Evolutionary conservation across 306 rosid genomes (phyloP).

Genomic region (Delonix regia): DNA sequence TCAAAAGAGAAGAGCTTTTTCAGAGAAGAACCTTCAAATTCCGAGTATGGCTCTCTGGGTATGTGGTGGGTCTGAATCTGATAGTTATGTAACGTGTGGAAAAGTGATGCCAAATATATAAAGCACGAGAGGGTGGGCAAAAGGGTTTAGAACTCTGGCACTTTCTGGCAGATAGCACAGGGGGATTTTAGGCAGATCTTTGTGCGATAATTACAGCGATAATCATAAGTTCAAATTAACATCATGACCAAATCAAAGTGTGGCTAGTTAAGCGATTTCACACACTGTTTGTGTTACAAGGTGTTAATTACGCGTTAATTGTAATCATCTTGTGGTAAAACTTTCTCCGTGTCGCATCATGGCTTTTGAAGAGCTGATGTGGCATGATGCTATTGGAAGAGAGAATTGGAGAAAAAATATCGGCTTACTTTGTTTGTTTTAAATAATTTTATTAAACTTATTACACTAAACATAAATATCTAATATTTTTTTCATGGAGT

Average conservation of each 20-base stretch:
- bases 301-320: slow-evolving; percentile 18
- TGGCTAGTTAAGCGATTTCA: neutral
- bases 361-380: slow-evolving; percentile 15
- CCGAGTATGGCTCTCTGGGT: neutral
- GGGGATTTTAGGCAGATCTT: neutral
- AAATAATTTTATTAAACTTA: too few species aligned
- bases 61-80: slow-evolving; percentile 8
- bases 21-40: neutral
- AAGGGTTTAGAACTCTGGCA: slow-evolving; percentile 21
- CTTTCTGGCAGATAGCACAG: neutral
- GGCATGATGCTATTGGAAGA: slow-evolving; percentile 17
- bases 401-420: neutral
- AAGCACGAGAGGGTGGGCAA: slow-evolving; percentile 8
- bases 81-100: neutral
- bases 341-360: neutral
- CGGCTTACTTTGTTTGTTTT: too few species aligned
- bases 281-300: neutral
- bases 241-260: slow-evolving; percentile 19
- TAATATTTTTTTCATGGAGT: too few species aligned
- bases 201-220: neutral
- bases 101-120: neutral
- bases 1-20: neutral
- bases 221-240: neutral
- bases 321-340: neutral
- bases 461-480: too few species aligned